Conservation (phyloP, 495 filamentous ascomycete species). For the Penicillium paradoxum region DNA sequence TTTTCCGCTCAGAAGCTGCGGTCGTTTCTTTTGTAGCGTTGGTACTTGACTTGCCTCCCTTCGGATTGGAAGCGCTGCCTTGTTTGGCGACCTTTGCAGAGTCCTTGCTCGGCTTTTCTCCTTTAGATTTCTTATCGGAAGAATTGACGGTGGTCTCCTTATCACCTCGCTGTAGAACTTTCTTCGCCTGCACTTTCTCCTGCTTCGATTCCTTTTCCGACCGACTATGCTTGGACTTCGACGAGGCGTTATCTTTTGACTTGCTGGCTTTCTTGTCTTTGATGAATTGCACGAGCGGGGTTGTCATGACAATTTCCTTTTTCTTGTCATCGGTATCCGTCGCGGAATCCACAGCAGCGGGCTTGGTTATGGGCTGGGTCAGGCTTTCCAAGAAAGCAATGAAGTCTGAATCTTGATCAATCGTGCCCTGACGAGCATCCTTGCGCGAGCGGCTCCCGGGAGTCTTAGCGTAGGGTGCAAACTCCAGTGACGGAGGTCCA, state of each 20-base stretch:
- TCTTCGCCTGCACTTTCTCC: constrained; percentile 53
- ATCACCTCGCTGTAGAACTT: constrained; percentile 37
- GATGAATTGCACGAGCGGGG: constrained; percentile 85
- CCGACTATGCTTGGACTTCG: constrained; percentile 56
- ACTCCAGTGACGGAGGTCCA: constrained; percentile 72
- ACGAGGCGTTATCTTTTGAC: constrained; percentile 58
- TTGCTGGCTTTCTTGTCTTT: constrained; percentile 87
- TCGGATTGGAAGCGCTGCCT: constrained; percentile 38
- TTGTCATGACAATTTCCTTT: constrained; percentile 66
- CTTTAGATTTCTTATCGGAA: constrained; percentile 48
- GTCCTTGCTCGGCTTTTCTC: constrained; percentile 64
- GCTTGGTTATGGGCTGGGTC: constrained; percentile 66
- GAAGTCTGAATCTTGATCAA: constrained; percentile 93
- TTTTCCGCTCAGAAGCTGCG: constrained; percentile 44
- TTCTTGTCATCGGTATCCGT: constrained; percentile 50
- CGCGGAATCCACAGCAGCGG: constrained; percentile 42
- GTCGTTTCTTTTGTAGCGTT: constrained; percentile 30
- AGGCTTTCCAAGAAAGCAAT: constrained; percentile 85
- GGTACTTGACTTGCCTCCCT: constrained; percentile 24
- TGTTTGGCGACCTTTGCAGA: constrained; percentile 76
- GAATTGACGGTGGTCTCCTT: constrained; percentile 37
- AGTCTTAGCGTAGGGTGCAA: constrained; percentile 74
- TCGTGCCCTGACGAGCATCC: constrained; percentile 86
- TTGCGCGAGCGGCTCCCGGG: constrained; percentile 64
- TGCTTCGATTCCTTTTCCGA: constrained; percentile 55